Evolutionary conservation across 163 green algal species (phyloP), one percentile per base, ranked within the genome.

Genomic region (Chlamydomonas reinhardtii): DNA sequence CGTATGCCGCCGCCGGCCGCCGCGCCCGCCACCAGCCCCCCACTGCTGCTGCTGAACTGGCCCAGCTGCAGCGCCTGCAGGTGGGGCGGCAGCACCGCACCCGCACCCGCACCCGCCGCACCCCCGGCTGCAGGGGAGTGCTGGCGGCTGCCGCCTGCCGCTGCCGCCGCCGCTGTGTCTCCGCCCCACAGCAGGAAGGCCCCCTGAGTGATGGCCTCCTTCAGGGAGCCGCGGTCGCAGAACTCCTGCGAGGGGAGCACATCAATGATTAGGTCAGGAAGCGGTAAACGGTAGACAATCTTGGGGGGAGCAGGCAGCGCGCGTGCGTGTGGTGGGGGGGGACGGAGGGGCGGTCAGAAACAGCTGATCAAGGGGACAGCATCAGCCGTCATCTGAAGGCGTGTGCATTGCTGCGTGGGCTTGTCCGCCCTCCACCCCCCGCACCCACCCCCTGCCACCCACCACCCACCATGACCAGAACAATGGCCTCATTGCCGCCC

Each of bases 401-500:
- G n/a, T n/a, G n/a, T n/a, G n/a, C n/a, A n/a, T n/a, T n/a, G n/a
- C n/a, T n/a, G n/a, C n/a, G n/a, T n/a, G n/a, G n/a, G n/a, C n/a
- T n/a, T n/a, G n/a, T n/a, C n/a, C n/a, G n/a, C 12, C 48, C 48
- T 56, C 48, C 48, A 56, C 14, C 48, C 48, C 48, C 48, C 39
- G 39, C 39, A 8, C 39, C 39, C 39, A 48, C 17, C 6, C 48
- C 1, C 48, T 19, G 6, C 48, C 48, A 22, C 48, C 48, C 14
- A 19, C 19, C 56, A 62, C 80, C 62, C 80, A 86, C 80, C 80
- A 86, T 86, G 15, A 86, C 80, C n/a, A 86, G 54, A 1, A 79
- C 80, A n/a, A 86, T 86, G 20, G 80, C 80, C 54, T 86, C 80
- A 35, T 86, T 86, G 69, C 69, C 70, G 27, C 15, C 48, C 19